phyloP scores from a whole-genome alignment of 805 yeast genomes.

The Hanseniaspora taiwanica region DNA sequence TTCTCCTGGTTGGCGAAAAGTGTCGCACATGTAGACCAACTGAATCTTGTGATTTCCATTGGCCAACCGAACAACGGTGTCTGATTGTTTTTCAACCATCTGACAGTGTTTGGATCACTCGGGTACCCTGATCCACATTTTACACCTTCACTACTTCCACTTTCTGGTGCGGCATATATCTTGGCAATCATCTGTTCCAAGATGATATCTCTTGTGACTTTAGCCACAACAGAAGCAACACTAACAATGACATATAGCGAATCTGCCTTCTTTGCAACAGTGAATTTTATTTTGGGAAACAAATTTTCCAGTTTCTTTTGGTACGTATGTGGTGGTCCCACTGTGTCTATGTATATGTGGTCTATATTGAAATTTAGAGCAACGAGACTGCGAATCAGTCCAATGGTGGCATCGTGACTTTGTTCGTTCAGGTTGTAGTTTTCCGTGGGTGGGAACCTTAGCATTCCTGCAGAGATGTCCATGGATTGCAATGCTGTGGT shows the following conservation, averaged over 20 bases:
- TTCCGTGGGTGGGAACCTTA: constrained; percentile 40
- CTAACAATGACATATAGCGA: constrained; percentile 83
- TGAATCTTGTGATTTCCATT: constrained; percentile 56
- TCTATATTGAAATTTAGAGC: constrained; percentile 43
- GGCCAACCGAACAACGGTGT: constrained; percentile 84
- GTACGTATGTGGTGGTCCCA: constrained; percentile 85
- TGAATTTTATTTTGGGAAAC: constrained; percentile 60
- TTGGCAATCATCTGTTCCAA: constrained; percentile 25
- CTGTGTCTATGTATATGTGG: constrained; percentile 85
- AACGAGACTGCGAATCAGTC: constrained; percentile 51
- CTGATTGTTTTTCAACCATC: constrained; percentile 51
- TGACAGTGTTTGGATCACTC: constrained; percentile 74
- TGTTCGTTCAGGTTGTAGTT: constrained; percentile 74
- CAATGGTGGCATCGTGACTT: constrained; percentile 91
- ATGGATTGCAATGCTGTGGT: constrained; percentile 73
- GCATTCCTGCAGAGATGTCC: constrained; percentile 85
- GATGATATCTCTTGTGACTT: constrained; percentile 78
- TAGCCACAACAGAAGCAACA: constrained; percentile 91
- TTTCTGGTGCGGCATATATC: constrained; percentile 14
- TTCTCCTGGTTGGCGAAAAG: constrained; percentile 32
- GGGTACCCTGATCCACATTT: constrained; percentile 90
- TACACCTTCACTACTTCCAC: constrained; percentile 8
- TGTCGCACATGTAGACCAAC: constrained; percentile 90
- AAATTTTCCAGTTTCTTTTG: constrained; percentile 55
- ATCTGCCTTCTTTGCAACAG: constrained; percentile 93